phyloP scores from a whole-genome alignment of 345 rosid species.

The Arabidopsis arenosa region DNA sequence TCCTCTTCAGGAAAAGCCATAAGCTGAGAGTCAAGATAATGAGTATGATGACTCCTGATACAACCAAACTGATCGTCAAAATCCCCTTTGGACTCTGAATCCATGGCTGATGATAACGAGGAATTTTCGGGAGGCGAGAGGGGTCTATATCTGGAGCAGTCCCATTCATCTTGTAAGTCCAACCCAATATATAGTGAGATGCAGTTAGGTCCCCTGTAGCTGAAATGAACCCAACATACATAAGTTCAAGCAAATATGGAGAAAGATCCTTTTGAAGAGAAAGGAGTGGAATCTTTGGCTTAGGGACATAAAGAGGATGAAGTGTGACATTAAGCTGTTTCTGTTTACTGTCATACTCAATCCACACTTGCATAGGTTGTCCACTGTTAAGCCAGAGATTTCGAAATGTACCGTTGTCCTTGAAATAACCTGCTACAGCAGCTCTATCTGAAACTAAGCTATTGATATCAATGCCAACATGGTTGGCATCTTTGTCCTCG shows the following conservation, averaged over 20 bases:
- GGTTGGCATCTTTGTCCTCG: not conserved
- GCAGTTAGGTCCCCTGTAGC: not conserved
- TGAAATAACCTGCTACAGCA: slow-evolving; percentile 47
- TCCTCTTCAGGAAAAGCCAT: slow-evolving; percentile 20
- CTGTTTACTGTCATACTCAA: slow-evolving; percentile 52
- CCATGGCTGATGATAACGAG: not conserved
- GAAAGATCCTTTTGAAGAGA: slow-evolving; percentile 44
- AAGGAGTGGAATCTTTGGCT: slow-evolving; percentile 44
- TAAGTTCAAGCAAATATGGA: slow-evolving; percentile 46
- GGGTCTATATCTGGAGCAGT: slow-evolving; percentile 38
- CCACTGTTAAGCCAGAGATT: slow-evolving; percentile 45
- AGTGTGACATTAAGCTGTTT: slow-evolving; percentile 52
- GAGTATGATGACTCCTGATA: not conserved
- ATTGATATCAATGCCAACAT: slow-evolving; percentile 63
- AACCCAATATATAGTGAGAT: slow-evolving; percentile 24
- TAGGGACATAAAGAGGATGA: slow-evolving; percentile 43
- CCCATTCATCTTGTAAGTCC: slow-evolving; percentile 50
- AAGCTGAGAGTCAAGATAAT: not conserved
- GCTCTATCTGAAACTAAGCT: slow-evolving; percentile 42
- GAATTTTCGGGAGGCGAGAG: slow-evolving; percentile 22
- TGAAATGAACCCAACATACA: slow-evolving; percentile 36
- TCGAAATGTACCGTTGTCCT: slow-evolving; percentile 12
- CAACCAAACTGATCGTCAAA: not conserved
- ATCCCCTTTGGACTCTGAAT: not conserved
- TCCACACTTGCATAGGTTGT: slow-evolving; percentile 54